Base-by-base conservation (phyloP, 2,329 filamentous ascomycete genomes). In the Leptographium procerum region DNA sequence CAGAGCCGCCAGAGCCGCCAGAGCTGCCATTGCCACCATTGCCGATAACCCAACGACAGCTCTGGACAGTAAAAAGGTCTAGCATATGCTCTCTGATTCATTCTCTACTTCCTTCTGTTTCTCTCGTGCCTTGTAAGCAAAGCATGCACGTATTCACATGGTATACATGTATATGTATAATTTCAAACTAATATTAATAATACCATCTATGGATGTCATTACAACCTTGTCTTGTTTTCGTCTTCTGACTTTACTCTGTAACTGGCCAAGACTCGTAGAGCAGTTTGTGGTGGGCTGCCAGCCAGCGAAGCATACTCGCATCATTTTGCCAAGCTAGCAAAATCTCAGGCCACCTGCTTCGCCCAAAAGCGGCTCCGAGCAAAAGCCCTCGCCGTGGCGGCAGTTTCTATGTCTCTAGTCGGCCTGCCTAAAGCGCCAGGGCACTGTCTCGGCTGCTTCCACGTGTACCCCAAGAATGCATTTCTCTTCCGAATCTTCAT, bases 401-500 rank as follows among this genome's bases (percentile, higher is more conserved):
- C 55, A 55, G 65, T 61, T 4, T 29, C 36, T 5, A 34, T 55
- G n/a, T 31, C 34, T 26, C 28, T 53, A 16, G 36, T 48, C 31
- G 52, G 22, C 13, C n/a, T 14, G 16, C 5, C 22, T 19, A 34
- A 57, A 43, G 43, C 57, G 40, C 33, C 29, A 13, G 56, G 57
- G 36, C 51, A 53, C 16, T 60, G 59, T 55, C 61, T 62, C 58
- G 77, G 76, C 52, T 84, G 76, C 14, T 84, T 81, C 77, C 94
- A 97, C 2, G 88, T 89, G 69, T 99, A 99, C 1, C 92, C 92
- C 61, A 95, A 72, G 70, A 97, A 97, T 0, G 90, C 91, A 29
- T 82, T 87, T 68, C 80, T 81, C 72, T 92, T 95, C 60, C 94
- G 82, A 63, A 94, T 79, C 64, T 89, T 84, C 70, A 97, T 75